Conservation (phyloP, 2,329 filamentous ascomycete genomes). For the Lasiodiplodia citricola region DNA sequence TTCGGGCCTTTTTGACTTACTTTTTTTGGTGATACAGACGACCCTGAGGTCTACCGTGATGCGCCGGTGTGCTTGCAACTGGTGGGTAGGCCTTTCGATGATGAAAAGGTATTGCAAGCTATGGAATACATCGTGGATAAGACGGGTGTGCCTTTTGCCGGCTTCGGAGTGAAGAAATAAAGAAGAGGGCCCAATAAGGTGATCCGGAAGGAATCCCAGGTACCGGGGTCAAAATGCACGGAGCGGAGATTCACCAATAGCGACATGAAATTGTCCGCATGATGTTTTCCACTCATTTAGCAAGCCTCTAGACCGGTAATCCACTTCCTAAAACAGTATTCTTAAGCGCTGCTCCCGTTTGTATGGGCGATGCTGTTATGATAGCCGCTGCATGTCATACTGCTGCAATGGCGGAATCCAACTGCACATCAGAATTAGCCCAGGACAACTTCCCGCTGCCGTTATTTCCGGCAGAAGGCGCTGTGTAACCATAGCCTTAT, state of each 20-base stretch:
- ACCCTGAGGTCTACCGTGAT: conserved; percentile 54
- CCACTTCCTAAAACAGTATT: neutral
- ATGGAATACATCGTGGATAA: conserved; percentile 42
- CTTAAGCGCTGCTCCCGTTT: neutral
- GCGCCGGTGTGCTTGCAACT: conserved; percentile 61
- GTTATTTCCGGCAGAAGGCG: neutral
- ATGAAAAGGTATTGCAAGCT: conserved; percentile 58
- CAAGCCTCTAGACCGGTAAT: neutral
- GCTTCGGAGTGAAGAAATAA: conserved; percentile 20
- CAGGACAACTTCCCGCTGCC: neutral
- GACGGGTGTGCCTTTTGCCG: conserved; percentile 36
- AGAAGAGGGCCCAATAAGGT: neutral
- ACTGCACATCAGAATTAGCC: neutral
- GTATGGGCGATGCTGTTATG: neutral
- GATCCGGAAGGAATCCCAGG: neutral
- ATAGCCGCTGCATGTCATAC: conserved; percentile 5
- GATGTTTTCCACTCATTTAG: neutral
- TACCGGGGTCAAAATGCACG: neutral
- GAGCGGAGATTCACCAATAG: neutral
- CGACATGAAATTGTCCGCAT: neutral
- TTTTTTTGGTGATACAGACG: conserved; percentile 36
- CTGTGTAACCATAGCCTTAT: neutral
- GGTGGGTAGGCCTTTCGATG: conserved; percentile 58
- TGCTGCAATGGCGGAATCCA: neutral
- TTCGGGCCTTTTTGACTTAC: neutral